Evolutionary conservation across 2,329 filamentous ascomycete genomes (phyloP).

Genomic region (Ceratocystis cacaofunesta): DNA sequence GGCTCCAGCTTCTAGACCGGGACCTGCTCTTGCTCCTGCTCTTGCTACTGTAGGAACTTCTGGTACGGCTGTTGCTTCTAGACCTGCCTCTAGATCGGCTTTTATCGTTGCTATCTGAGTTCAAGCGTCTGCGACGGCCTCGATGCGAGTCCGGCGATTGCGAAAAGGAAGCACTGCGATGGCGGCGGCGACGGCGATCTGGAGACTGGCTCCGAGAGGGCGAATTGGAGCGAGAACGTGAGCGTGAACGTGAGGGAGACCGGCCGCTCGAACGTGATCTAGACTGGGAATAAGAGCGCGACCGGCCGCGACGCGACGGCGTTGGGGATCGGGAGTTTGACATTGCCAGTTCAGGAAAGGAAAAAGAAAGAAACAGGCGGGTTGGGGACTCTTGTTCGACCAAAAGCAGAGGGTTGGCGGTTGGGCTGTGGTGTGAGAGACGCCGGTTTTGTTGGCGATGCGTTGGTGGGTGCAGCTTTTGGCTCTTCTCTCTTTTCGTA

Average conservation of each 20-base stretch:
- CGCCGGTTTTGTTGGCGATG: too few relatives aligned
- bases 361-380: background rate
- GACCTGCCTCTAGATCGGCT: constrained; percentile 21
- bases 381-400: background rate
- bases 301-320: constrained; percentile 1
- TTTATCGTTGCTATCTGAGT: constrained; percentile 20
- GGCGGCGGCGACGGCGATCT: background rate
- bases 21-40: background rate
- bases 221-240: background rate
- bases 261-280: constrained; percentile 19
- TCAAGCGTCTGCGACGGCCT: background rate
- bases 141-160: background rate
- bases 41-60: constrained; percentile 16
- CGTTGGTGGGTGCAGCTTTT: too few relatives aligned
- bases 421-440: too few relatives aligned
- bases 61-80: constrained; percentile 14
- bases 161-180: background rate
- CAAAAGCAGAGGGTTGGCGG: background rate
- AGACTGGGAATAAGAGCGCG: constrained; percentile 20
- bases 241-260: background rate
- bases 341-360: background rate
- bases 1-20: constrained; percentile 20
- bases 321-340: constrained; percentile 5
- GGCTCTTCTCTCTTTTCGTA: too few relatives aligned
- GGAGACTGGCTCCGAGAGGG: background rate